Evolutionary conservation across 306 rosid species (phyloP).

Genomic region (Casuarina equisetifolia): DNA sequence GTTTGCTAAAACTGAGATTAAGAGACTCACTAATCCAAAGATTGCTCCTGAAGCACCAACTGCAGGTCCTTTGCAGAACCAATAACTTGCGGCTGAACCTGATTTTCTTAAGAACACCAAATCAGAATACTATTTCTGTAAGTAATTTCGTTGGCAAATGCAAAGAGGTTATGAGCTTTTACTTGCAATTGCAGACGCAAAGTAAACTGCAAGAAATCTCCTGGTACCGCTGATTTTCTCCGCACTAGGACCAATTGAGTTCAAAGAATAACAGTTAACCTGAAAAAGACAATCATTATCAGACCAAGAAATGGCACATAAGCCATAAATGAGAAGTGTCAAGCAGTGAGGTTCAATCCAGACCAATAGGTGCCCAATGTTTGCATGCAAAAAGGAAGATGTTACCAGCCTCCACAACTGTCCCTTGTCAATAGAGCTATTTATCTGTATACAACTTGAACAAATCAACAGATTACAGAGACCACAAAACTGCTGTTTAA

Average conservation of each 20-base stretch:
- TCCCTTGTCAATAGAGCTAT: conserved; percentile 73
- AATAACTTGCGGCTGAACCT: conserved; percentile 89
- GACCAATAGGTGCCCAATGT: conserved; percentile 83
- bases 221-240: conserved; percentile 76
- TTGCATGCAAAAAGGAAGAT: conserved; percentile 85
- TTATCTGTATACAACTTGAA: conserved; percentile 46
- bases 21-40: conserved; percentile 79
- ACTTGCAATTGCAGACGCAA: conserved; percentile 86
- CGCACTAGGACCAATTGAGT: conserved; percentile 79
- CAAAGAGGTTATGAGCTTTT: conserved; percentile 53
- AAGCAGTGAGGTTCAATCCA: conserved; percentile 24
- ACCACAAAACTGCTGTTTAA: conserved; percentile 14
- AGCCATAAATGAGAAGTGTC: conserved; percentile 18
- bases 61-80: conserved; percentile 70
- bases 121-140: conserved; percentile 51
- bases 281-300: conserved; percentile 28
- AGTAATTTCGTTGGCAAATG: conserved; percentile 42
- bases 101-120: conserved; percentile 57
- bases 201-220: conserved; percentile 79
- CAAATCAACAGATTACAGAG: neutral
- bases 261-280: conserved; percentile 85
- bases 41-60: conserved; percentile 95
- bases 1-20: neutral
- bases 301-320: conserved; percentile 17
- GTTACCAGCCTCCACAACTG: conserved; percentile 87